Base-by-base conservation (phyloP, 495 filamentous ascomycete species). In the Tetracladium setigerum region DNA sequence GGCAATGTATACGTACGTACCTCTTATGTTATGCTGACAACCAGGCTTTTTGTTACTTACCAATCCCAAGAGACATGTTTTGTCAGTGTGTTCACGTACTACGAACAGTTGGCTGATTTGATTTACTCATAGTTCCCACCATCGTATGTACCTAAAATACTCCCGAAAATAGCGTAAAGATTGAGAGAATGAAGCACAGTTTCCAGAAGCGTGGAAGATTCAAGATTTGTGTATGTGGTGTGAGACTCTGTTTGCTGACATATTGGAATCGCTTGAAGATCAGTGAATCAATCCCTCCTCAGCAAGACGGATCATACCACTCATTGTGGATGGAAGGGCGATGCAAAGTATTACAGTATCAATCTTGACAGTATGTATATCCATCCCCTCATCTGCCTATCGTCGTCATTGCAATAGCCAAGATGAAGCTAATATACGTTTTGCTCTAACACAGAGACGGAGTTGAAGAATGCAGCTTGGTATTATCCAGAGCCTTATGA, bases 321-420 rank as follows among this genome's bases (percentile, higher is more conserved):
- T 0, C 49, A 65, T 39, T 88, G 84, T 58, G 67, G 71, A 1
- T 86, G 82, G 82, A 88, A 88, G 54, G 84, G 84, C n/a, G 62
- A 71, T 30, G 78, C 81, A 1, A 74, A 68, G 8, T 88, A 86
- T 57, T 87, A 86, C 60, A 77, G 70, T 12, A 63, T 88, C 46
- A 70, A 69, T 13, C 67, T 74, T 19, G 73, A 77, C 49, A 78
- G 78, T 79, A 52, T 24, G 65, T 52, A 31, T 10, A 31, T 16
- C 30, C 13, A 42, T 27, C 44, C 32, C 2, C 22, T 19, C 16
- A 22, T 14, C 11, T 36, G 24, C 37, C 18, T 1, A 15, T 14
- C n/a, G 14, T 15, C 16, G 14, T 14, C 36, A 37, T 14, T 10
- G 14, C 33, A 14, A 15, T 16, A 14, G 27, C 6, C 10, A 15